Conservation (phyloP, 2,329 filamentous ascomycete genomes). For the Parascedosporium putredinis region DNA sequence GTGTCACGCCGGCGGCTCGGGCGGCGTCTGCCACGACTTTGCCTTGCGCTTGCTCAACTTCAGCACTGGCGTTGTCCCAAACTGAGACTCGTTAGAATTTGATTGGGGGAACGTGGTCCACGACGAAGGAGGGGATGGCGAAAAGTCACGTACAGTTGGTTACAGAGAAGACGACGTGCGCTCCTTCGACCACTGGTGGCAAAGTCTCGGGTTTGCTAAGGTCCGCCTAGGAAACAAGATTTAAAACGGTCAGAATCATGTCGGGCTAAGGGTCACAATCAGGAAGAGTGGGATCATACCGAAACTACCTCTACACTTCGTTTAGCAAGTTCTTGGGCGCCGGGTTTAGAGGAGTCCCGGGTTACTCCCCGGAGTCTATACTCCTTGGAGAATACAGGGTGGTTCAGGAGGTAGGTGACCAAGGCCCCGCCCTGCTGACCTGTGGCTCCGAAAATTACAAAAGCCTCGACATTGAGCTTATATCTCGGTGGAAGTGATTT, state of each 20-base stretch:
- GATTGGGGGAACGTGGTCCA: too few relatives aligned
- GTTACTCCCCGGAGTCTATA: conserved; percentile 40
- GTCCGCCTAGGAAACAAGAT: not conserved
- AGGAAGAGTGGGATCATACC: not conserved
- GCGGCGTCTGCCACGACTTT: conserved; percentile 29
- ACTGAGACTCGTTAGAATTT: conserved; percentile 26
- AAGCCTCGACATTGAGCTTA: conserved; percentile 21
- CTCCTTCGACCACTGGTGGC: not conserved
- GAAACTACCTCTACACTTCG: conserved; percentile 21
- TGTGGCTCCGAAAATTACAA: conserved; percentile 40
- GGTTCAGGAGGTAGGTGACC: conserved; percentile 31
- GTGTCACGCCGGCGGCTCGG: conserved; percentile 24
- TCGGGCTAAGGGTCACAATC: too few relatives aligned
- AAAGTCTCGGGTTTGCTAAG: not conserved
- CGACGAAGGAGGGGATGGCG: too few relatives aligned
- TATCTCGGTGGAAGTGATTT: too few relatives aligned
- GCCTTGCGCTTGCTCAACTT: conserved; percentile 25
- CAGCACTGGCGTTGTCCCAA: conserved; percentile 21
- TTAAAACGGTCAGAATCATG: too few relatives aligned
- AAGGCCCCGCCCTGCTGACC: conserved; percentile 41
- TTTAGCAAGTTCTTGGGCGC: conserved; percentile 19
- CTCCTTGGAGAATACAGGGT: conserved; percentile 30
- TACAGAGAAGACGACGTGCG: not conserved
- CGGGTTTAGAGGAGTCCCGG: conserved; percentile 28
- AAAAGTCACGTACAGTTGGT: not conserved